Conservation (phyloP, 106 monocot species). For the Dendrobium chrysotoxum region DNA sequence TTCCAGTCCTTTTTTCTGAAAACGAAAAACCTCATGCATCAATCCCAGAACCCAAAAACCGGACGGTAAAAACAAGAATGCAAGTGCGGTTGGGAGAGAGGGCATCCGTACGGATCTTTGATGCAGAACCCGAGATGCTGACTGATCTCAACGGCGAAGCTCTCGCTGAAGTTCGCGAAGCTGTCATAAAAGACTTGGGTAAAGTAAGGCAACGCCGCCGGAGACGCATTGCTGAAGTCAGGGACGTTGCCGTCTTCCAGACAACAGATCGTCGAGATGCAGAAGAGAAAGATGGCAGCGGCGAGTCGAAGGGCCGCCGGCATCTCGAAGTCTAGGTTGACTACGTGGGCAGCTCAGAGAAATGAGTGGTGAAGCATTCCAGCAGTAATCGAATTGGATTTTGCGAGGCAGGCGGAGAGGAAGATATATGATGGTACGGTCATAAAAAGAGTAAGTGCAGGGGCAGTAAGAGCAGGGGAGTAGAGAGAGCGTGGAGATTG, state of each 20-base stretch:
- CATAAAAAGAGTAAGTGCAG: no score
- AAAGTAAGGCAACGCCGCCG: slow-evolving; percentile 8
- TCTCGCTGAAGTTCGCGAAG: slow-evolving; percentile 13
- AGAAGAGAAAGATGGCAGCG: background rate
- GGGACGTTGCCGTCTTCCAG: slow-evolving; percentile 10
- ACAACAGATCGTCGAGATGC: background rate
- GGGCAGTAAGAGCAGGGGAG: no score
- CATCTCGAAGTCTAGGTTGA: background rate
- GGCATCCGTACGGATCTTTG: slow-evolving; percentile 20
- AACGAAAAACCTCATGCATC: background rate
- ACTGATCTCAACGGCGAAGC: slow-evolving; percentile 4
- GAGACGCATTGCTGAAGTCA: background rate
- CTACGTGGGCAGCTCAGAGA: background rate
- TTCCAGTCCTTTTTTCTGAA: slow-evolving; percentile 32
- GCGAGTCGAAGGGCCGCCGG: background rate
- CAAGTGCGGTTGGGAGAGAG: background rate
- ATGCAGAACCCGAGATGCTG: slow-evolving; percentile 36
- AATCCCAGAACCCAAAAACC: background rate
- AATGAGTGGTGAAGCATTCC: background rate
- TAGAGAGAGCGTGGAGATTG: background rate
- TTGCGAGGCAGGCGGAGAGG: background rate
- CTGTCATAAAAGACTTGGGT: slow-evolving; percentile 2
- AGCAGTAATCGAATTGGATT: background rate
- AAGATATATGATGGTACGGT: background rate
- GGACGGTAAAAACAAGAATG: background rate